Percentiles rank a stretch among this genome's conserved stretches.
phyloP scores from a whole-genome alignment of 768 basidiomycete species.

The Termitomyces sp. region DNA sequence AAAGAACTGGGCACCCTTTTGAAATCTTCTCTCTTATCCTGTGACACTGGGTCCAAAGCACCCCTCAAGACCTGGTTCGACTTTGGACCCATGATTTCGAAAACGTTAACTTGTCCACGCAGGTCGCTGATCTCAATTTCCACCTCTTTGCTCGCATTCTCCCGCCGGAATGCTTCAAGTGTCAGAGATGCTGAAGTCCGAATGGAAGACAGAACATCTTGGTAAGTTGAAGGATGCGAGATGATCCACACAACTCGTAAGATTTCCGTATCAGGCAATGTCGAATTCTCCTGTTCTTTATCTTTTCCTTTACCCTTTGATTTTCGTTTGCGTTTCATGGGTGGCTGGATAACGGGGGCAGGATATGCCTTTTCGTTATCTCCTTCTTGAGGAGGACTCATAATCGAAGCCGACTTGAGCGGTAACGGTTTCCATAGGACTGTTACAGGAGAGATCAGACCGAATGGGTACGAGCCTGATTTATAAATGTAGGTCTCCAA shows the following conservation, averaged over 20 bases:
- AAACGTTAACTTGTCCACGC: constrained; percentile 65
- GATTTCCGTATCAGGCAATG: constrained; percentile 8
- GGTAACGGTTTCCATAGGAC: constrained; percentile 64
- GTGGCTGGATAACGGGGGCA: constrained; percentile 3
- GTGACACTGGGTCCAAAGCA: constrained; percentile 43
- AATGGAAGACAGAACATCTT: constrained; percentile 49
- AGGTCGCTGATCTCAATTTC: constrained; percentile 69
- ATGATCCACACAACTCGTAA: constrained; percentile 65
- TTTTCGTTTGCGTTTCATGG: constrained; percentile 14
- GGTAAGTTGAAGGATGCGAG: constrained; percentile 70
- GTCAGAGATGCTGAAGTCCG: constrained; percentile 43
- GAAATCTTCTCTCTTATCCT: constrained; percentile 50
- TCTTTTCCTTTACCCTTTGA: constrained; percentile 27
- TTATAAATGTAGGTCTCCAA: constrained; percentile 67
- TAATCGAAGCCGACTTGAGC: neutral
- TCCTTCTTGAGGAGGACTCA: neutral
- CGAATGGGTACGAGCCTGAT: constrained; percentile 57
- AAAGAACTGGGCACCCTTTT: constrained; percentile 39
- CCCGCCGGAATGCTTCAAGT: constrained; percentile 29
- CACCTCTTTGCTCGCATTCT: constrained; percentile 19
- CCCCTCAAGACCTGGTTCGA: constrained; percentile 71
- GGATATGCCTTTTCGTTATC: neutral
- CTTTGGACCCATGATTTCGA: constrained; percentile 89
- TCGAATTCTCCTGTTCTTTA: constrained; percentile 23
- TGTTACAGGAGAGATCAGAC: constrained; percentile 62